Conservation (phyloP, 371 early-diverging fungal genomes). For the Catenaria anguillulae region DNA sequence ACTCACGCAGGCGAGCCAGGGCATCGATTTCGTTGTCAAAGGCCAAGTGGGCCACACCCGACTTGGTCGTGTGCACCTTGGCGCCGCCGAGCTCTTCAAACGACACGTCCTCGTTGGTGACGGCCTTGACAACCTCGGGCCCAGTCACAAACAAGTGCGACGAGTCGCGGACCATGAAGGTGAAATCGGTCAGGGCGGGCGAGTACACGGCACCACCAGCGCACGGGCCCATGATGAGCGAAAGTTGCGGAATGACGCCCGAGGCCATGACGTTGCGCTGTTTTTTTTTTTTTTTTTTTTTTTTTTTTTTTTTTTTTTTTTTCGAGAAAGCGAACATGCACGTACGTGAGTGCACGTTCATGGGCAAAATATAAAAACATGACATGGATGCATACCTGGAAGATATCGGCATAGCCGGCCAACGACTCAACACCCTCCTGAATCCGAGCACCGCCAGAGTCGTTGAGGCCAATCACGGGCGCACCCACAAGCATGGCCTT, state of each 20-base stretch:
- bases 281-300: constrained; percentile 9
- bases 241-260: constrained; percentile 90
- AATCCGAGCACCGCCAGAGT: constrained; percentile 95
- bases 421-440: constrained; percentile 95
- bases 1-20: constrained; percentile 67
- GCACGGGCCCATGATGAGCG: constrained; percentile 94
- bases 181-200: constrained; percentile 91
- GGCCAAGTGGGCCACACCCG: constrained; percentile 78
- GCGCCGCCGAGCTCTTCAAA: constrained; percentile 79
- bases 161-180: constrained; percentile 88
- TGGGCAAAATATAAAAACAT: too few relatives aligned
- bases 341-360: too few relatives aligned
- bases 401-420: constrained; percentile 92
- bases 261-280: constrained; percentile 74
- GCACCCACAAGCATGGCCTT: constrained; percentile 85
- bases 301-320: too few relatives aligned
- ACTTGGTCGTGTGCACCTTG: constrained; percentile 71
- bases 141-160: constrained; percentile 97
- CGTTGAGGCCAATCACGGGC: constrained; percentile 88
- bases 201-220: constrained; percentile 96
- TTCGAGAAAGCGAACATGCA: too few relatives aligned
- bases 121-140: constrained; percentile 91
- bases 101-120: constrained; percentile 86
- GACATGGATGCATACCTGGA: constrained; percentile 48
- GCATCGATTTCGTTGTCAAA: constrained; percentile 91